A percentile compares a stretch with the other conserved stretches of the same genome.
phyloP scores from a whole-genome alignment of 2,329 filamentous ascomycete species.

The Trichoderma breve region DNA sequence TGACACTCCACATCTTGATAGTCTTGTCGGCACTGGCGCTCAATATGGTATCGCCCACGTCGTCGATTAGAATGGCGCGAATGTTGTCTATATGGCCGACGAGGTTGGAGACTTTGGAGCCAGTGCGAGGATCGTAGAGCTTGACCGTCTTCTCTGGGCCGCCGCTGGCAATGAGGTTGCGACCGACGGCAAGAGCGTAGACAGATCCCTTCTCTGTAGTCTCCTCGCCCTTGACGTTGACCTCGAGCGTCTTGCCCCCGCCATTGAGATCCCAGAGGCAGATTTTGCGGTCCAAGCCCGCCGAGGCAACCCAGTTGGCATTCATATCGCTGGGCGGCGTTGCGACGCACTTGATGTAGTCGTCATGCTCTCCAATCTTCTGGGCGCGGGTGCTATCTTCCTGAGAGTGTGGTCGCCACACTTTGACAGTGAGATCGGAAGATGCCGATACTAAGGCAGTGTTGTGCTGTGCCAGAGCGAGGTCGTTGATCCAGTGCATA shows the following conservation, averaged over 20 bases:
- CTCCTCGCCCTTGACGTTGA: constrained; percentile 81
- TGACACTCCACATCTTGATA: constrained; percentile 96
- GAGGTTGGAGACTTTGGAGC: constrained; percentile 90
- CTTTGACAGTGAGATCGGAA: constrained; percentile 88
- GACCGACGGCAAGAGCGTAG: constrained; percentile 80
- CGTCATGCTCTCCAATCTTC: constrained; percentile 87
- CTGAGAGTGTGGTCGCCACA: constrained; percentile 75
- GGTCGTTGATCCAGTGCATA: constrained; percentile 95
- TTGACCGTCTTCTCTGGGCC: constrained; percentile 92
- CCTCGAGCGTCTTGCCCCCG: constrained; percentile 79
- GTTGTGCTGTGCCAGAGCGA: constrained; percentile 75
- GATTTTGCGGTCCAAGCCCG: constrained; percentile 88
- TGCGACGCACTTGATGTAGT: constrained; percentile 94
- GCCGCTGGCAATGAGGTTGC: constrained; percentile 82
- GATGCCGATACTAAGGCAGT: constrained; percentile 82
- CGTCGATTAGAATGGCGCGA: constrained; percentile 83
- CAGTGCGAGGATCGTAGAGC: constrained; percentile 85
- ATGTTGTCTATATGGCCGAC: constrained; percentile 96
- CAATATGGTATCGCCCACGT: constrained; percentile 85
- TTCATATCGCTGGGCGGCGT: constrained; percentile 61
- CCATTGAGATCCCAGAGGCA: constrained; percentile 92
- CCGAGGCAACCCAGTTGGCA: constrained; percentile 87
- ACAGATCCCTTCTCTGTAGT: constrained; percentile 88
- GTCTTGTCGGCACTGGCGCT: constrained; percentile 95
- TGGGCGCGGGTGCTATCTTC: constrained; percentile 53